Base-by-base conservation (phyloP, 768 basidiomycete species). In the Floccularia luteovirens region DNA sequence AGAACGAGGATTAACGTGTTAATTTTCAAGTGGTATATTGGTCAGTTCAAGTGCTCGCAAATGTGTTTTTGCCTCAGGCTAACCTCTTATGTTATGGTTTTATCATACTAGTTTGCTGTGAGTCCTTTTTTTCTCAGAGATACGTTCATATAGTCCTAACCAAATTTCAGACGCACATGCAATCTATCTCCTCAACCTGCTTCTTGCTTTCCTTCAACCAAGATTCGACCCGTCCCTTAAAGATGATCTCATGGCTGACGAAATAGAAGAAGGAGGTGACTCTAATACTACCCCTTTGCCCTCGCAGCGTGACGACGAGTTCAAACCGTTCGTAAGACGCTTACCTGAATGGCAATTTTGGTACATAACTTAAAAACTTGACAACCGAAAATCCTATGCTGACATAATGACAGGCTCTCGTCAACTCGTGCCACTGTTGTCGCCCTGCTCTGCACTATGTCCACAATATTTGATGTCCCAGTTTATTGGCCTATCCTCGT, bases 401-500 rank as follows among this genome's bases (percentile, higher is more conserved):
- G n/a, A n/a, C n/a, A n/a, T n/a, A 3, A 21, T 36, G 5, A 31
- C 48, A 92, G 93, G 94, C 73, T 97, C 31, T 89, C 90, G 3
- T 72, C 90, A 1, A 98, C 92, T 4, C 82, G 88, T 33, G 91
- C 94, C 8, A 84, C 88, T 19, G n/a, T 86, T 16, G 56, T 99
- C 38, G 84, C 91, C 3, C 52, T 94, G 30, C 62, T 82, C 39
- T 84, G 84, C 58, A 89, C 96, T 2, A 65, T 83, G 41, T 93
- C 89, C 19, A 73, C 84, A 33, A 65, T 83, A 24, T 94, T 96
- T 50, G 93, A 98, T 58, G 86, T 99, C 16, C 94, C 96, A 5
- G 96, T 98, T 17, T 98, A 96, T 66, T 98, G 96, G 93, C 96
- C 96, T 5, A 98, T 99, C 61, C 78, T 99, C 40, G 81, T 98